Base-by-base conservation (phyloP, 352 stramenopile species). In the Phytopythium sindhum region DNA sequence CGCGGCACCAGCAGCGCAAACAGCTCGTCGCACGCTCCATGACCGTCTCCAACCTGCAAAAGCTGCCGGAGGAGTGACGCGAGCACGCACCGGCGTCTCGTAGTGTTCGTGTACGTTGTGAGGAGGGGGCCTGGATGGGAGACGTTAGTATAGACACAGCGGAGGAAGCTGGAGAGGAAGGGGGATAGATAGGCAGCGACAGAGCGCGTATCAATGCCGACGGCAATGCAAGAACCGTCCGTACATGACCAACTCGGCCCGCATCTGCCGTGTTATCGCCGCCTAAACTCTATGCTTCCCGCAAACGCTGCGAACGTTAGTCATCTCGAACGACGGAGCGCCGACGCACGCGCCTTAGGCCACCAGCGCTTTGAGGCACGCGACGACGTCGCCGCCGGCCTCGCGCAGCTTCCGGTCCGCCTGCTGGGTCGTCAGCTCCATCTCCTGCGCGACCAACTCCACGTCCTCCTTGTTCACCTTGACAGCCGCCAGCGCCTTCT, bases 391-490 rank as follows among this genome's bases (percentile, higher is more conserved):
- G 44, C 87, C 85, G 50, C 79, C 73, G 19, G 82, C 82, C 72
- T 96, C 87, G 39, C 87, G 82, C 65, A 96, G 70, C 63, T 94
- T 96, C 48, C 86, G 85, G 61, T 96, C 87, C 14, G 87, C 87
- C 58, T 86, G 74, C 62, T 91, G 81, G 53, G 65, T 72, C 33
- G 81, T 78, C 26, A 96, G 63, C 68, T 92, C 80, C 81, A 96
- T 91, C 68, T 96, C 87, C 24, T 68, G 73, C 41, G 84, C 80
- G 41, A 96, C 70, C 14, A 96, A 75, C 51, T 86, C 76, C 28
- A 94, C 80, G 61, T 96, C 85, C 14, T 92, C 85, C 68, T 93
- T 93, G 67, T 64, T 80, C 24, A 96, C 73, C 63, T 93, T 96
- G 42, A 96, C 77, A 17, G 84, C 85, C 28, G 85, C 81, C 57